These are phyloP conservation scores for Penicillium crustosum DNA, from an alignment of 2,329 filamentous ascomycete species.

Conservation along the genomic window DNA sequence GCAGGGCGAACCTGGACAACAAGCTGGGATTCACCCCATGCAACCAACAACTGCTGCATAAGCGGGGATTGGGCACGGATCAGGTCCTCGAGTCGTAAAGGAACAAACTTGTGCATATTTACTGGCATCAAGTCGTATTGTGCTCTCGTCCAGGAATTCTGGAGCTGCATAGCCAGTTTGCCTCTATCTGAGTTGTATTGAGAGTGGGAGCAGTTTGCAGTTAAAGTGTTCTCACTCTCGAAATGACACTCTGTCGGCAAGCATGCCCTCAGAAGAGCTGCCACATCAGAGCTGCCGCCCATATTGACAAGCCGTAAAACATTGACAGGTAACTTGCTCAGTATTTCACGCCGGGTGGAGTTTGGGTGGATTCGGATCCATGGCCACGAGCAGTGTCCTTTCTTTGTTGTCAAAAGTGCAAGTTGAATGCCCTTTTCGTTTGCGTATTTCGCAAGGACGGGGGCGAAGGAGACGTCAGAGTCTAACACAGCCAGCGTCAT, in stretches of 20 bases:
- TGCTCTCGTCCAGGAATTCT: constrained; percentile 5
- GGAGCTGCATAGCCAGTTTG: constrained; percentile 5
- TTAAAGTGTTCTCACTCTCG: constrained; percentile 16
- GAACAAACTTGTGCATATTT: constrained; percentile 10
- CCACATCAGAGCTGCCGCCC: constrained; percentile 1
- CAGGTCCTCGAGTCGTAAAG: constrained; percentile 7
- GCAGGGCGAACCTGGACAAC: constrained; percentile 19
- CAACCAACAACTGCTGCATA: constrained; percentile 11
- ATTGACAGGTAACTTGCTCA: constrained; percentile 10
- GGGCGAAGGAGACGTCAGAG: constrained; percentile 19
- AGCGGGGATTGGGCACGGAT: constrained; percentile 3
- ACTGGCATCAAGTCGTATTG: constrained; percentile 9
- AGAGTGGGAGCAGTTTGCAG: neutral
- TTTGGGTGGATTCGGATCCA: constrained; percentile 20
- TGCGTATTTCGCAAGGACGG: constrained; percentile 13
- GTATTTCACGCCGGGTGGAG: constrained; percentile 16
- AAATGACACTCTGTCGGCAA: constrained; percentile 11
- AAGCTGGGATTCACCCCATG: constrained; percentile 13
- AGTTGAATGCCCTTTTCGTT: constrained; percentile 14
- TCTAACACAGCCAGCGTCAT: constrained; percentile 17
- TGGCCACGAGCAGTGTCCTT: constrained; percentile 10
- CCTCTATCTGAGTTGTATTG: neutral
- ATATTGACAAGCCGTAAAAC: constrained; percentile 12
- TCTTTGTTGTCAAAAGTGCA: constrained; percentile 18
- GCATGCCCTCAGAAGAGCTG: neutral